These are phyloP conservation scores for Aspergillus sp. DNA, from an alignment of 2,329 filamentous ascomycete species.

Conservation along the genomic window DNA sequence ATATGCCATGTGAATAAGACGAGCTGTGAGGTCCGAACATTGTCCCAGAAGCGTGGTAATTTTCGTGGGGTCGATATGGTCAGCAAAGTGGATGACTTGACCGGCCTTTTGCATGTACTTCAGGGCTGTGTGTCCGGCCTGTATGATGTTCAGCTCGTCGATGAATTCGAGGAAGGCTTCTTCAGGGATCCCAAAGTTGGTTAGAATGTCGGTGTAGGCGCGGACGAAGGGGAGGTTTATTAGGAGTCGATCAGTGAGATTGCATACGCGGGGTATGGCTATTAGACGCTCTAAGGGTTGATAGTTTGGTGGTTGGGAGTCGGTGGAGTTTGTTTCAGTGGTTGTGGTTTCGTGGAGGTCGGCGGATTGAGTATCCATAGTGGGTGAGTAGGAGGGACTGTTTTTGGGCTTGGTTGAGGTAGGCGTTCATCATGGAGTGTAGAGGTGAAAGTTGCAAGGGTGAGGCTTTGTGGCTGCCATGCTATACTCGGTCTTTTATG, in stretches of 20 bases:
- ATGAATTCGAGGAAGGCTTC: neutral
- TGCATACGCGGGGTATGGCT: neutral
- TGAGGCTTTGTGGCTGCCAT: no score
- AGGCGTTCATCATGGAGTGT: no score
- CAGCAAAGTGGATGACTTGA: neutral
- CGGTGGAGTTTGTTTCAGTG: no score
- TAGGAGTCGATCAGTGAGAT: neutral
- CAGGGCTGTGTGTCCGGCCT: neutral
- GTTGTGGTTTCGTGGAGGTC: no score
- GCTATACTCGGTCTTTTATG: no score
- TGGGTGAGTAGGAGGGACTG: no score
- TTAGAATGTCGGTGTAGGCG: neutral
- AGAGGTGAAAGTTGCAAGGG: no score
- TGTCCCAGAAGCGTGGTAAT: neutral
- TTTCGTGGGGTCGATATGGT: neutral
- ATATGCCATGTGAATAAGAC: neutral
- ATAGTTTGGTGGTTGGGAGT: neutral
- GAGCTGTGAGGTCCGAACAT: slow-evolving; percentile 3
- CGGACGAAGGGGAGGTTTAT: neutral
- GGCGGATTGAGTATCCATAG: no score
- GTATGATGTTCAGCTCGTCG: neutral
- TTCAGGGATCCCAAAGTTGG: neutral
- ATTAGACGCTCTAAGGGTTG: neutral
- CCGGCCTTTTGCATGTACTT: neutral
- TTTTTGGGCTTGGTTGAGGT: no score